These are phyloP conservation scores for Emmonsiellopsis sp. DNA, from an alignment of 2,329 filamentous ascomycete genomes.

Conservation along the genomic window DNA sequence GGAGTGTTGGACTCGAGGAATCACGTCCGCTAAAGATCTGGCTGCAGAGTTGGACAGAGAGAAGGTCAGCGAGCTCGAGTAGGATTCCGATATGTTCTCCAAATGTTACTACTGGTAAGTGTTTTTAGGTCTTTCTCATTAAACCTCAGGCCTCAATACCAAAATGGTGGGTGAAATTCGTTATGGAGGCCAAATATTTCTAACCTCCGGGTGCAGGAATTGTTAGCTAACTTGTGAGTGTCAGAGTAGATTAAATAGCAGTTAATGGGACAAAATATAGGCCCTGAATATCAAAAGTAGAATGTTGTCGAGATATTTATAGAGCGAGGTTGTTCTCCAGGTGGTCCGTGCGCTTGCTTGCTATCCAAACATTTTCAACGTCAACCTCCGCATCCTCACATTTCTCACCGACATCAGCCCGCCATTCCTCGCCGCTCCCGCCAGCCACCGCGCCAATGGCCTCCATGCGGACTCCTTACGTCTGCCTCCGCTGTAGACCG, in stretches of 20 bases:
- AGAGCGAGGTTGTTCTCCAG: no score
- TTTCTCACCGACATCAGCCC: background rate
- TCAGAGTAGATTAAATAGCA: no score
- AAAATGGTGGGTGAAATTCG: no score
- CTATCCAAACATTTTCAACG: background rate
- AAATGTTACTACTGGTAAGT: no score
- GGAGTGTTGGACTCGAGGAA: constrained; percentile 6
- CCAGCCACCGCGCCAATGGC: constrained; percentile 14
- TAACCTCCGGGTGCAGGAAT: no score
- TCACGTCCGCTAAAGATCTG: constrained; percentile 12
- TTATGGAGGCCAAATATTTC: no score
- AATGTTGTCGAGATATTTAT: background rate
- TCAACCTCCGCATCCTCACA: background rate
- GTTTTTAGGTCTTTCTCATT: no score
- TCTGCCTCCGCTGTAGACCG: constrained; percentile 26
- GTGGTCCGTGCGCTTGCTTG: no score
- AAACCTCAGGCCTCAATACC: no score
- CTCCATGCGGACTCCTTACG: constrained; percentile 18
- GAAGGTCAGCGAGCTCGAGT: constrained; percentile 1
- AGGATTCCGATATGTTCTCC: background rate
- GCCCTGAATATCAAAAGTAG: no score
- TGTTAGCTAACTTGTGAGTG: no score
- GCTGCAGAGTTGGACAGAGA: constrained; percentile 11
- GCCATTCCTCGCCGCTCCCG: background rate
- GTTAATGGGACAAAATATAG: no score